Base-by-base conservation (phyloP, 2,329 filamentous ascomycete species). In the Thielaviopsis punctulata region DNA sequence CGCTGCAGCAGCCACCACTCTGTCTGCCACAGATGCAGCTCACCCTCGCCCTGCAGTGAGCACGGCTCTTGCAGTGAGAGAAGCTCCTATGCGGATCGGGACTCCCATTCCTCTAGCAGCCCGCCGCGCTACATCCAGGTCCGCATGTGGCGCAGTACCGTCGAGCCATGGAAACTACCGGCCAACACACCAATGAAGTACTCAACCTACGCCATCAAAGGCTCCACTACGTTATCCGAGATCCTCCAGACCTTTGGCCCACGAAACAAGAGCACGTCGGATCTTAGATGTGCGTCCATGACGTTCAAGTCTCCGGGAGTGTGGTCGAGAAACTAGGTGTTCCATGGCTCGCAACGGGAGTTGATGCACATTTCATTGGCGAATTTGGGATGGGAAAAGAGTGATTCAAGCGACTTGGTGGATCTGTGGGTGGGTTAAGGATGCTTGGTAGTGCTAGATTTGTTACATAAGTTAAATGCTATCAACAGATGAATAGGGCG, bases 181-280 rank as follows among this genome's bases (percentile, higher is more conserved):
- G 59, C 62, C 19, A 68, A 65, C 48, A 66, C 64, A 27, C 60
- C 63, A 56, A 65, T 75, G 33, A 60, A 65, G 0, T 75, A 76
- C 59, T 66, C 70, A 48, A 69, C 72, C 0, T 67, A 70, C 25
- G 70, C 75, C 47, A 72, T 80, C 0, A 76, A 79, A 0, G 66
- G 66, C 33, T 70, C 65, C 50, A 73, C 72, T 1, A 76, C 70
- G 0, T 61, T 82, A 12, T 70, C 65, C 0, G 74, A 81, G 50
- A 62, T 84, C 13, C 68, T 84, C 59, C 66, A 69, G 56, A 72
- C 76, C 0, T 73, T 82, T 33, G 79, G 79, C 0, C 77, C 75
- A 41, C 64, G 61, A 5, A 79, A 80, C 57, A 60, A 67, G 0
- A 58, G 62, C 0, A 59, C 69, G 0, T 70, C 69, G 59, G 75